These are phyloP conservation scores for Mucor irregularis DNA, from an alignment of 371 early-diverging fungal species.

Conservation along the genomic window DNA sequence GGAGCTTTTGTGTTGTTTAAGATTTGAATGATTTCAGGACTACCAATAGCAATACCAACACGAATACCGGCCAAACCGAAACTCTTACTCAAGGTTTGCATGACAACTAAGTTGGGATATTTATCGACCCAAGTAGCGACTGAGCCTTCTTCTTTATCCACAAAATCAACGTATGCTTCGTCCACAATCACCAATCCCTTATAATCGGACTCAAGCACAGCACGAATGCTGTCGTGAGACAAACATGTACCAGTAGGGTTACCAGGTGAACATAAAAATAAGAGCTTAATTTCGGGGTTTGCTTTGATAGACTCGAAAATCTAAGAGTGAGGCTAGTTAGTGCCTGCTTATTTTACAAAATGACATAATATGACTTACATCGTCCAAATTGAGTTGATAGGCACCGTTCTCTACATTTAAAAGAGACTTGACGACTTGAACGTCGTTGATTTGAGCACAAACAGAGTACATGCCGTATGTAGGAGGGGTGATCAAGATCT, in stretches of 20 bases:
- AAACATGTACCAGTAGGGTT: constrained; percentile 95
- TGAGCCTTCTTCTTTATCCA: constrained; percentile 62
- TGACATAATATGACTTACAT: constrained; percentile 50
- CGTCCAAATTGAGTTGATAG: constrained; percentile 80
- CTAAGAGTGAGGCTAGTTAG: constrained; percentile 28
- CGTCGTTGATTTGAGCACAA: constrained; percentile 92
- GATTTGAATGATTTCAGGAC: constrained; percentile 77
- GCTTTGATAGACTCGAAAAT: constrained; percentile 59
- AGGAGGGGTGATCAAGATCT: constrained; percentile 93
- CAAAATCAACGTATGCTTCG: constrained; percentile 98
- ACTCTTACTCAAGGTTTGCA: constrained; percentile 96
- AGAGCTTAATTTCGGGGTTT: constrained; percentile 80
- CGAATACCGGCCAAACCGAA: constrained; percentile 96
- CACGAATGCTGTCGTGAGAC: constrained; percentile 65
- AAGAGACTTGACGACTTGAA: constrained; percentile 79
- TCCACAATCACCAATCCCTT: constrained; percentile 93
- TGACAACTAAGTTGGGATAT: constrained; percentile 93
- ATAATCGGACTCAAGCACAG: constrained; percentile 65
- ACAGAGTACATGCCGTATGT: constrained; percentile 99
- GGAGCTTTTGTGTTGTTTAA: constrained; percentile 98
- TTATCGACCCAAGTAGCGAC: constrained; percentile 74
- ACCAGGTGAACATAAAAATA: constrained; percentile 96
- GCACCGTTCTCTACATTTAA: constrained; percentile 74
- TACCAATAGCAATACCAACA: constrained; percentile 85
- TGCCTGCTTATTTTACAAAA: no score